phyloP scores from a whole-genome alignment of 2,329 filamentous ascomycete genomes.

The Xylariaceae sp. region DNA sequence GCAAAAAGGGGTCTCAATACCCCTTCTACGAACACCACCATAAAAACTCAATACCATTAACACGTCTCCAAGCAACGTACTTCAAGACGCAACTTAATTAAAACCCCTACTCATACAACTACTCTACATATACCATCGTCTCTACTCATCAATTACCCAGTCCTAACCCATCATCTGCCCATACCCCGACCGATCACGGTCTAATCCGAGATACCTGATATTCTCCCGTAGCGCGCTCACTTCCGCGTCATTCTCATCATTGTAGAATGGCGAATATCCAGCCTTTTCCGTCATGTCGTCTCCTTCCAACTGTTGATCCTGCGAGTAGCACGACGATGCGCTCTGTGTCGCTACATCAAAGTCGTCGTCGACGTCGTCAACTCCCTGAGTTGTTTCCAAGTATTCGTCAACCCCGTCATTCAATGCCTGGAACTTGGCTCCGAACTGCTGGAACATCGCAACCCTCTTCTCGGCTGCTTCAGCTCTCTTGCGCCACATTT shows the following conservation, averaged over 20 bases:
- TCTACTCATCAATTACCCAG: neutral
- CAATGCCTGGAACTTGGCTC: slow-evolving; percentile 20
- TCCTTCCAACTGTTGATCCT: slow-evolving; percentile 15
- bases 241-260: neutral
- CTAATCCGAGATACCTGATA: neutral
- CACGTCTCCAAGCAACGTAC: neutral
- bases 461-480: slow-evolving; percentile 51
- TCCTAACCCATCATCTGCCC: slow-evolving; percentile 1
- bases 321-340: slow-evolving; percentile 11
- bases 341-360: neutral
- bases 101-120: neutral
- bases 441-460: slow-evolving; percentile 43
- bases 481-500: slow-evolving; percentile 51
- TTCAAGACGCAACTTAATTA: neutral
- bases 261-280: slow-evolving; percentile 4
- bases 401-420: slow-evolving; percentile 2
- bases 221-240: neutral
- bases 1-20: neutral
- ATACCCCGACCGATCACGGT: neutral
- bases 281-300: slow-evolving; percentile 2
- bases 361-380: neutral
- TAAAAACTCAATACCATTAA: neutral
- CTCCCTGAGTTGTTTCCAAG: neutral
- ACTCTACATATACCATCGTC: neutral
- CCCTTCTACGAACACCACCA: neutral